phyloP scores from a whole-genome alignment of 352 stramenopile genomes.

The Globisporangium mamillatum region DNA sequence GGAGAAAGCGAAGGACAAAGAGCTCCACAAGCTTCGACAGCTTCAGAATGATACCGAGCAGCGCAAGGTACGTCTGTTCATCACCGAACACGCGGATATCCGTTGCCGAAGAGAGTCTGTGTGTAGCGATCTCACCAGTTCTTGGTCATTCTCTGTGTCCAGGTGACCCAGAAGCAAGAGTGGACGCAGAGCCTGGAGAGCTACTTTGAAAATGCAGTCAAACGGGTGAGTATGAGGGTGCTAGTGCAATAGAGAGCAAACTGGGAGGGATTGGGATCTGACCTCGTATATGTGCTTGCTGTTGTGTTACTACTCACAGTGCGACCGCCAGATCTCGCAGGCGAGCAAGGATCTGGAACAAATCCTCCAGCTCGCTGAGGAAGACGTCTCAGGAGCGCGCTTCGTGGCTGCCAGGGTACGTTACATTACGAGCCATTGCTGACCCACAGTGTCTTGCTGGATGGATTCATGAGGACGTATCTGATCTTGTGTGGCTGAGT shows the following conservation, averaged over 20 bases:
- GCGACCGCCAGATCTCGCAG: conserved; percentile 41
- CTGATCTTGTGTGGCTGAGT: not conserved
- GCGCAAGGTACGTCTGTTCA: conserved; percentile 22
- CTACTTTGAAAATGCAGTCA: conserved; percentile 35
- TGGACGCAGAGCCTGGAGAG: conserved; percentile 30
- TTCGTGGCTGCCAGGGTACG: conserved; percentile 52
- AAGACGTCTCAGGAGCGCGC: conserved; percentile 35
- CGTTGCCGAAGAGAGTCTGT: not conserved
- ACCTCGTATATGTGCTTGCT: not conserved
- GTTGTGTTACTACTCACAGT: conserved; percentile 24
- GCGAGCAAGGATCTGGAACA: conserved; percentile 41
- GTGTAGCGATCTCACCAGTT: not conserved
- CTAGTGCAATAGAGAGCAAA: not conserved
- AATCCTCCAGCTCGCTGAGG: conserved; percentile 42
- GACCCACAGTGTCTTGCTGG: not conserved
- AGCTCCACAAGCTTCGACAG: conserved; percentile 13
- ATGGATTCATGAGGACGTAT: too few relatives aligned
- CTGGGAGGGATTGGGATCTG: not conserved
- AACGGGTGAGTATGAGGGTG: conserved; percentile 8
- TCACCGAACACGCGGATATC: not conserved
- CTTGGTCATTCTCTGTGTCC: not conserved
- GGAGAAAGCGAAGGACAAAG: conserved; percentile 1
- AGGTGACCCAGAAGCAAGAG: conserved; percentile 19
- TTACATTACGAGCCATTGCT: not conserved
- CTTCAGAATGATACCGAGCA: conserved; percentile 14